phyloP scores from a whole-genome alignment of 2,329 filamentous ascomycete genomes.

The Lojkania enalia region DNA sequence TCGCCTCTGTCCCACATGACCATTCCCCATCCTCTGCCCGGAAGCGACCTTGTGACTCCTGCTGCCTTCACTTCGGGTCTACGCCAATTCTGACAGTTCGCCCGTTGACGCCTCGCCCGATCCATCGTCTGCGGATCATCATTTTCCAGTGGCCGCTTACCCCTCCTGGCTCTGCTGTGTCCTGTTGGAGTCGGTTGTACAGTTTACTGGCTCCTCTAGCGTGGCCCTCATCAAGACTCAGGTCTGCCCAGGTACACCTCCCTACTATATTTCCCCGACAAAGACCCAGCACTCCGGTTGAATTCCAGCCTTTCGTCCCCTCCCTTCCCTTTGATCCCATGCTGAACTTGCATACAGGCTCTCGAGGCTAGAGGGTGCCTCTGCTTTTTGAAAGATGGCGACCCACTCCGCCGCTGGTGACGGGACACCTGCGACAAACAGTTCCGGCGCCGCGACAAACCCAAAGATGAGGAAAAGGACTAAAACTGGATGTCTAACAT shows the following conservation, averaged over 20 bases:
- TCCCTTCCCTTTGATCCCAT: slow-evolving; percentile 11
- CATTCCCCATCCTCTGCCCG: slow-evolving; percentile 16
- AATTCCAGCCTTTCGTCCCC: slow-evolving; percentile 3
- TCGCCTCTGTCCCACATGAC: slow-evolving; percentile 21
- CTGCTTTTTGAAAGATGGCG: slow-evolving; percentile 22
- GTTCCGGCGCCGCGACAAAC: slow-evolving; percentile 21
- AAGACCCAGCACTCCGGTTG: slow-evolving; percentile 11
- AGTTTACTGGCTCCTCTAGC: slow-evolving; percentile 23
- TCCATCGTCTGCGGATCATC: slow-evolving; percentile 31
- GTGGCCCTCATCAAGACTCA: slow-evolving; percentile 1
- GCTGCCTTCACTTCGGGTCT: slow-evolving; percentile 11
- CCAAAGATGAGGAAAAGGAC: slow-evolving; percentile 60
- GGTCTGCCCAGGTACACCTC: slow-evolving; percentile 12
- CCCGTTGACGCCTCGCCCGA: slow-evolving; percentile 27
- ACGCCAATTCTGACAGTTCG: slow-evolving; percentile 27
- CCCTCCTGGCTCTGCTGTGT: slow-evolving; percentile 30
- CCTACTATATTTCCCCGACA: slow-evolving; percentile 12
- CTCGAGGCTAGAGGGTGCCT: not conserved
- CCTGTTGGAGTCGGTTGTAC: slow-evolving; percentile 24
- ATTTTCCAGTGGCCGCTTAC: slow-evolving; percentile 31
- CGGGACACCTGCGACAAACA: slow-evolving; percentile 33
- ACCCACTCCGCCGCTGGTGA: slow-evolving; percentile 26
- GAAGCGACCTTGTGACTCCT: slow-evolving; percentile 16
- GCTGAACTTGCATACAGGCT: not conserved
- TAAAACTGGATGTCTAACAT: slow-evolving; percentile 92